phyloP scores from a whole-genome alignment of 169 alveolate species.

The Theileria annulata region DNA sequence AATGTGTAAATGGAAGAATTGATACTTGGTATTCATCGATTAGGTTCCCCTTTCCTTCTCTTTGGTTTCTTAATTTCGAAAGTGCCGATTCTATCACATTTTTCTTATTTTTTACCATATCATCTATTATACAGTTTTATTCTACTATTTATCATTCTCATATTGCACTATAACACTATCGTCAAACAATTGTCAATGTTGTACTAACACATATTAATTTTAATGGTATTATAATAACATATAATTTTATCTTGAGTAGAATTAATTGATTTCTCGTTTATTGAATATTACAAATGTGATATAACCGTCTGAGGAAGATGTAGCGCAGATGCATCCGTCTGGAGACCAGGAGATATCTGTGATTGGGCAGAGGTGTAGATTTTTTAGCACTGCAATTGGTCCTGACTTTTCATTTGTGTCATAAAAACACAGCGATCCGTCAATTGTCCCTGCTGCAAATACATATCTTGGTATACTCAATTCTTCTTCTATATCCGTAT shows the following conservation, averaged over 20 bases:
- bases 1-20: conserved; percentile 17
- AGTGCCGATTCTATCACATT: conserved; percentile 55
- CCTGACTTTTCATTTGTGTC: conserved; percentile 81
- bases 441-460: conserved; percentile 85
- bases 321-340: conserved; percentile 87
- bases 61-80: conserved; percentile 58
- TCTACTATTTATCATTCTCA: background rate
- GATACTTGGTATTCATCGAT: conserved; percentile 61
- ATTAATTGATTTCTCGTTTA: conserved; percentile 49
- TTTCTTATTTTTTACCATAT: conserved; percentile 4
- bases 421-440: conserved; percentile 84
- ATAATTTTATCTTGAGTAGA: background rate
- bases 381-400: conserved; percentile 89
- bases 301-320: conserved; percentile 91
- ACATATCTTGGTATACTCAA: conserved; percentile 73
- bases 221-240: background rate
- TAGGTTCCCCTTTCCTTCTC: conserved; percentile 55
- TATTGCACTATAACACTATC: background rate
- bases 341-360: conserved; percentile 92
- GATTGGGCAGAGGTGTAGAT: conserved; percentile 89
- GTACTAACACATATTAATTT: too few species aligned
- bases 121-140: background rate
- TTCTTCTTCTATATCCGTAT: conserved; percentile 72
- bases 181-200: background rate
- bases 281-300: conserved; percentile 71